These are phyloP conservation scores for Vigna hirtella DNA, from an alignment of 306 rosid species.

Conservation along the genomic window DNA sequence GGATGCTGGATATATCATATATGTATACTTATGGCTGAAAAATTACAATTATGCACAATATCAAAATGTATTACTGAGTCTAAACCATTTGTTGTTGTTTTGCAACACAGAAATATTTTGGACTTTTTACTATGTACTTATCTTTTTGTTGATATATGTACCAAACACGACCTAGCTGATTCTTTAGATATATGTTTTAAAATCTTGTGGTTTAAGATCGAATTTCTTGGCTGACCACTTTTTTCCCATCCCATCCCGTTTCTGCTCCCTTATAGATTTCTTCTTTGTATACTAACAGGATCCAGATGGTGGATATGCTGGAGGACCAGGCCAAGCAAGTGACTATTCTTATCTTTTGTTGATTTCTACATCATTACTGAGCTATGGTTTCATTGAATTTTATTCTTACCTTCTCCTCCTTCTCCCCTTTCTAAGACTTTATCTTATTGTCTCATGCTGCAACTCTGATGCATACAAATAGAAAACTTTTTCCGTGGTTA, in stretches of 20 bases:
- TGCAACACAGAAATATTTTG: neutral
- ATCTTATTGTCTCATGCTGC: slow-evolving; percentile 29
- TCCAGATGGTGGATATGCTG: slow-evolving; percentile 86
- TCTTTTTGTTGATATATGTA: slow-evolving; percentile 3
- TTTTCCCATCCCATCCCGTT: slow-evolving; percentile 23
- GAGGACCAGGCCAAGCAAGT: slow-evolving; percentile 99
- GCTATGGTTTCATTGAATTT: slow-evolving; percentile 38
- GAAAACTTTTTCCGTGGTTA: slow-evolving; percentile 3
- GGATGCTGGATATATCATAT: neutral
- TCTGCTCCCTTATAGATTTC: neutral
- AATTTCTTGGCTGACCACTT: slow-evolving; percentile 31
- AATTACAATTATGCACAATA: neutral
- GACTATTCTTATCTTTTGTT: slow-evolving; percentile 19
- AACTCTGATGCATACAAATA: slow-evolving; percentile 15
- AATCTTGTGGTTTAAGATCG: slow-evolving; percentile 2
- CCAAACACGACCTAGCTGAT: slow-evolving; percentile 8
- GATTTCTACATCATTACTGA: slow-evolving; percentile 30
- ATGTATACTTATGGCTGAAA: slow-evolving; percentile 14
- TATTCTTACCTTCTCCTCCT: neutral
- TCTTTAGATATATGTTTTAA: neutral
- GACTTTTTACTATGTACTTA: neutral
- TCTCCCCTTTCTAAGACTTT: neutral
- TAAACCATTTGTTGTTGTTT: neutral
- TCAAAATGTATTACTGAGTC: neutral
- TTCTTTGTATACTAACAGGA: slow-evolving; percentile 65